Conservation (phyloP, 2,329 filamentous ascomycete species). For the Xylariales sp. region DNA sequence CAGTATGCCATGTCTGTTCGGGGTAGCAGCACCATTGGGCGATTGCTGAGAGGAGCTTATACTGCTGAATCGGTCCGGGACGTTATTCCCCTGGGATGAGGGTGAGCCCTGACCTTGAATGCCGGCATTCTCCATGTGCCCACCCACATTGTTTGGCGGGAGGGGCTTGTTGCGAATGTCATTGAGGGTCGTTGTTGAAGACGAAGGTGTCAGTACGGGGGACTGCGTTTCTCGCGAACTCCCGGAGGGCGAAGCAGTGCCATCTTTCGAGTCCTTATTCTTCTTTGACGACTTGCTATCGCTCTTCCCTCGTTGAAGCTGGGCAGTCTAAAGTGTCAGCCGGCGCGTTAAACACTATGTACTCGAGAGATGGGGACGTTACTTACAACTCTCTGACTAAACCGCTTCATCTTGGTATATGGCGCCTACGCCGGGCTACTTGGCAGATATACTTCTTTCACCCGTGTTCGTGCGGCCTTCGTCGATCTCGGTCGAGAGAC, state of each 20-base stretch:
- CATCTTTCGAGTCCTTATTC: constrained; percentile 68
- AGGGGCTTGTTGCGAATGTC: constrained; percentile 81
- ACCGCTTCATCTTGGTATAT: constrained; percentile 74
- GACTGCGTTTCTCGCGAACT: constrained; percentile 54
- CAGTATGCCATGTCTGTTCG: constrained; percentile 58
- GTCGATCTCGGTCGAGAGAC: not conserved
- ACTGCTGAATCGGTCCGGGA: constrained; percentile 33
- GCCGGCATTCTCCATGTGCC: constrained; percentile 36
- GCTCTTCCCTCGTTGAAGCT: constrained; percentile 90
- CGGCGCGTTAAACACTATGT: too few relatives aligned
- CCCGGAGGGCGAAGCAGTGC: constrained; percentile 70
- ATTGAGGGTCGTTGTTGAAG: constrained; percentile 81
- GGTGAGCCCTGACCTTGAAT: constrained; percentile 34
- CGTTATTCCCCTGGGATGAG: constrained; percentile 24
- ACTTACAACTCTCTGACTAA: constrained; percentile 95
- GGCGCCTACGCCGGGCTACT: constrained; percentile 2
- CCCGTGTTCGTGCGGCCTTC: not conserved
- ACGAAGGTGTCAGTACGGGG: constrained; percentile 71
- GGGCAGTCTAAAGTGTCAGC: constrained; percentile 54
- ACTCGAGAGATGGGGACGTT: too few relatives aligned
- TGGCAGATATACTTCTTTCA: constrained; percentile 1
- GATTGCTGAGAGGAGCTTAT: constrained; percentile 32
- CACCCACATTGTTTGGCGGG: constrained; percentile 48
- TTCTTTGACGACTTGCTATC: constrained; percentile 78
- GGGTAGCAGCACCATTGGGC: constrained; percentile 53